Percentiles rank a stretch among this genome's conserved stretches.
phyloP scores from a whole-genome alignment of 2,329 filamentous ascomycete genomes.

The Epichloe glyceriae region DNA sequence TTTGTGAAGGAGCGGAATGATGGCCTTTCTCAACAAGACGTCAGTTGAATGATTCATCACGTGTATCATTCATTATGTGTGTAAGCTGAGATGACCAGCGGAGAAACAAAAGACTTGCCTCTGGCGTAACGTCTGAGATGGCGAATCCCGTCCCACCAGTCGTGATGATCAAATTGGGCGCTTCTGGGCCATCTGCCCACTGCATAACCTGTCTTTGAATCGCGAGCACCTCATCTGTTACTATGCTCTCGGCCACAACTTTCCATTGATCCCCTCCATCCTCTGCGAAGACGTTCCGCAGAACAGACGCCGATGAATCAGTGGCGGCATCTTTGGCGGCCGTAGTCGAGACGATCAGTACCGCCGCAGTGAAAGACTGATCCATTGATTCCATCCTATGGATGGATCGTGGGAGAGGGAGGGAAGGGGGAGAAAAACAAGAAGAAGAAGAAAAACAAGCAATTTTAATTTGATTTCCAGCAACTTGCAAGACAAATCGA shows the following conservation, averaged over 20 bases:
- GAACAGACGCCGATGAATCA: constrained; percentile 56
- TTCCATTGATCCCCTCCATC: constrained; percentile 62
- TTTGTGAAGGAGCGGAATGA: constrained; percentile 67
- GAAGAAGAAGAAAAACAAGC: too few species aligned
- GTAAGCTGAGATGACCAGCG: not conserved
- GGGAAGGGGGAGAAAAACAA: not conserved
- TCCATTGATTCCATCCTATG: constrained; percentile 13
- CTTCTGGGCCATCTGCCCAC: constrained; percentile 57
- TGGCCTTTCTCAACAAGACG: constrained; percentile 39
- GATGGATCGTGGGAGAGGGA: not conserved
- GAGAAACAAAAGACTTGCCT: constrained; percentile 38
- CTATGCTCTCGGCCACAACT: constrained; percentile 56
- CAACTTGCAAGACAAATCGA: too few species aligned
- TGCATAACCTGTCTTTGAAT: constrained; percentile 62
- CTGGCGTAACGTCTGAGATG: constrained; percentile 71
- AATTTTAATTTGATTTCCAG: too few species aligned
- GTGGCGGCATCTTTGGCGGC: constrained; percentile 66
- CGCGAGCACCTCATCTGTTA: constrained; percentile 59
- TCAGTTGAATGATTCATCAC: not conserved
- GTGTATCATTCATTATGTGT: too few species aligned
- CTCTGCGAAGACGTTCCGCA: constrained; percentile 55
- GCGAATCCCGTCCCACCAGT: constrained; percentile 94
- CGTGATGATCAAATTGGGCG: constrained; percentile 67
- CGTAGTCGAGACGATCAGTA: constrained; percentile 85
- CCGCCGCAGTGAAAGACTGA: constrained; percentile 51